phyloP scores from a whole-genome alignment of 2,329 filamentous ascomycete species.

The Periconia macrospinosa region DNA sequence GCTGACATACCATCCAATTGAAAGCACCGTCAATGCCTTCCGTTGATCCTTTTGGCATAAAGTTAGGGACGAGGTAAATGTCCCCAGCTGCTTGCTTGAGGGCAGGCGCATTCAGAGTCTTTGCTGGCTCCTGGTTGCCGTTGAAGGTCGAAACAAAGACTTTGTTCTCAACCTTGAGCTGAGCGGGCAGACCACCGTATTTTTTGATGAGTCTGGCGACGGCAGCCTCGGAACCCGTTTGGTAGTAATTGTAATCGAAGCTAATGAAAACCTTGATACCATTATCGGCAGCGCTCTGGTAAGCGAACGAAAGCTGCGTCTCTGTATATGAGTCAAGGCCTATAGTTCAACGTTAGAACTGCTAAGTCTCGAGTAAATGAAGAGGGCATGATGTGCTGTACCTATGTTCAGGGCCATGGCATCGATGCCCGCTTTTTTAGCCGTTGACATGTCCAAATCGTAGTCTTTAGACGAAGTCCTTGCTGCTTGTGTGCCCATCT shows the following conservation, averaged over 20 bases:
- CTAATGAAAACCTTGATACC: constrained; percentile 32
- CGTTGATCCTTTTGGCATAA: constrained; percentile 18
- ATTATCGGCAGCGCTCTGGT: constrained; percentile 26
- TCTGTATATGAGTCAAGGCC: constrained; percentile 23
- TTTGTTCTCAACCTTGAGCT: constrained; percentile 29
- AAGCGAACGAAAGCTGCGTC: constrained; percentile 25
- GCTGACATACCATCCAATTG: constrained; percentile 21
- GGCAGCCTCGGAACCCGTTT: constrained; percentile 8
- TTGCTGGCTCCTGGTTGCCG: constrained; percentile 21
- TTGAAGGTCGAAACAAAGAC: constrained; percentile 32
- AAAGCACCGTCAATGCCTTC: constrained; percentile 29
- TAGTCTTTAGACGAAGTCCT: constrained; percentile 25
- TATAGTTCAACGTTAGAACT: too few species aligned
- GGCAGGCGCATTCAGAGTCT: constrained; percentile 7
- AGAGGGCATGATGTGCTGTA: too few species aligned
- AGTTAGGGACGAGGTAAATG: constrained; percentile 34
- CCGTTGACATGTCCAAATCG: constrained; percentile 27
- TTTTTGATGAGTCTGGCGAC: constrained; percentile 23
- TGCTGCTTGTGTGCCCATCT: constrained; percentile 31
- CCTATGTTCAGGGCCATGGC: constrained; percentile 36
- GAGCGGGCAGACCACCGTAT: constrained; percentile 19
- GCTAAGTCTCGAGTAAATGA: too few species aligned
- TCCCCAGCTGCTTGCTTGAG: constrained; percentile 25
- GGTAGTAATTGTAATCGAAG: constrained; percentile 28
- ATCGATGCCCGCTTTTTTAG: constrained; percentile 35